Evolutionary conservation across 352 stramenopile species (phyloP), one percentile per base, ranked within the genome.

Genomic region (Pythium dissimile): DNA sequence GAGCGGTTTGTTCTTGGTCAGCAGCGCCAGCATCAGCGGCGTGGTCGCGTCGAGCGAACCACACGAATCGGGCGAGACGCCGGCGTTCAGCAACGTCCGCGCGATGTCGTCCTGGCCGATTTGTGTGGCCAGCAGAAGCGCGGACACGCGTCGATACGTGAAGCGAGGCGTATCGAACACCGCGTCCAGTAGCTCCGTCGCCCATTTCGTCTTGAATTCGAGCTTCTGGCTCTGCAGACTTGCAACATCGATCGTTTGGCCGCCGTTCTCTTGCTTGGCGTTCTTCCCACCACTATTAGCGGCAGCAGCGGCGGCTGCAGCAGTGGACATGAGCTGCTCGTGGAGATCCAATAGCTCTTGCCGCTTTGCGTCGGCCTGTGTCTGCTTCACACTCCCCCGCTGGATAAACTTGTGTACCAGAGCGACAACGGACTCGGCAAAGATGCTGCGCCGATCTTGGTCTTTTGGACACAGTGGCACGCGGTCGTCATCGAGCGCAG

Each of bases 11-110:
- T 75, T 77, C 28, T 60, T 54, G 20, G 70, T 69, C 16, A 88
- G 50, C 4, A 90, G 68, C 3, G 79, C 74, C 18, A 82, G 53
- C 79, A 90, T 90, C 5, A 93, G 50, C 6, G 75, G 69, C 0
- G 73, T 88, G 6, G 72, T 65, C 5, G 71, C 67, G 11, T 73
- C 60, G 5, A 63, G 23, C 4, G 78, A 75, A 3, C 39, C 34
- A 0, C 54, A 64, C 13, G 32, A 38, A 12, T 84, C 62, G 0
- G 72, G 30, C 0, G 47, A 69, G n/a, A 73, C 75, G n/a, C 73
- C 73, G 12, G 64, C 77, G 23, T 55, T 50, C 16, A 92, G 47
- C 11, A 92, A 46, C 9, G 65, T 59, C 3, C 45, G 30, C 0
- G 75, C 69, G 26, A 84, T 51, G 4, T 62, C 53, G 0, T 69